Percentiles rank a stretch among this genome's conserved stretches.
These are phyloP conservation scores for Uromyces viciae-fabae DNA, from an alignment of 1,284 basidiomycete species.

Conservation along the genomic window DNA sequence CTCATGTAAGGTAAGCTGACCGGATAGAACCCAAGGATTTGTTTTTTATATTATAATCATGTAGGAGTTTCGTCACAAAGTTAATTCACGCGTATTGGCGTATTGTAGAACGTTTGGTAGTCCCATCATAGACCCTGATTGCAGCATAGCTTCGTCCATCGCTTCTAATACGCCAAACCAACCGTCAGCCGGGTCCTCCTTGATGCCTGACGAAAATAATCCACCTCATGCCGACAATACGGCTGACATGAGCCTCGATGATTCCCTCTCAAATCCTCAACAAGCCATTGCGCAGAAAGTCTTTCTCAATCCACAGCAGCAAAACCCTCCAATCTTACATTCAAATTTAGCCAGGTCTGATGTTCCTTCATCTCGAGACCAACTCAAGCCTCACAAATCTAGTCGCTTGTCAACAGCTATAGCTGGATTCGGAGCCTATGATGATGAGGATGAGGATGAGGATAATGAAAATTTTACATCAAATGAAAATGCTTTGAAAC, in stretches of 20 bases:
- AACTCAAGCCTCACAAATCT: slow-evolving; percentile 15
- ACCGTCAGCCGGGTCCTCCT: background rate
- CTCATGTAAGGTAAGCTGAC: slow-evolving; percentile 30
- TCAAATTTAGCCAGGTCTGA: background rate
- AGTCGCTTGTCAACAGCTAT: slow-evolving; percentile 33
- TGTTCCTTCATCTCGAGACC: background rate
- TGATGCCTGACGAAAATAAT: background rate
- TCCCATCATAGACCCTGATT: slow-evolving; percentile 25
- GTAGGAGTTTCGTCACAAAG: too few relatives aligned
- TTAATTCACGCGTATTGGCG: too few relatives aligned
- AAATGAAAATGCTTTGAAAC: too few relatives aligned
- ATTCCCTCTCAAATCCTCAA: background rate
- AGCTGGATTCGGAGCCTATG: background rate
- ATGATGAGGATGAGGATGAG: slow-evolving; percentile 34
- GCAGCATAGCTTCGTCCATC: slow-evolving; percentile 18
- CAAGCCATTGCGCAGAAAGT: background rate
- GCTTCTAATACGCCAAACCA: background rate
- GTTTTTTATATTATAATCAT: too few relatives aligned
- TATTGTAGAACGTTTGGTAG: slow-evolving; percentile 42
- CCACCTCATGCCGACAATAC: background rate
- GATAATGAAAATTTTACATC: too few relatives aligned
- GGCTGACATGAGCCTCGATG: slow-evolving; percentile 38
- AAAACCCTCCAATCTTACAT: background rate
- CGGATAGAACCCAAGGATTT: too few relatives aligned
- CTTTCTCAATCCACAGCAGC: background rate